Percentiles rank a stretch among this genome's conserved stretches.
These are phyloP conservation scores for Chlorella sp. DNA, from an alignment of 139 green algal species.

Conservation along the genomic window DNA sequence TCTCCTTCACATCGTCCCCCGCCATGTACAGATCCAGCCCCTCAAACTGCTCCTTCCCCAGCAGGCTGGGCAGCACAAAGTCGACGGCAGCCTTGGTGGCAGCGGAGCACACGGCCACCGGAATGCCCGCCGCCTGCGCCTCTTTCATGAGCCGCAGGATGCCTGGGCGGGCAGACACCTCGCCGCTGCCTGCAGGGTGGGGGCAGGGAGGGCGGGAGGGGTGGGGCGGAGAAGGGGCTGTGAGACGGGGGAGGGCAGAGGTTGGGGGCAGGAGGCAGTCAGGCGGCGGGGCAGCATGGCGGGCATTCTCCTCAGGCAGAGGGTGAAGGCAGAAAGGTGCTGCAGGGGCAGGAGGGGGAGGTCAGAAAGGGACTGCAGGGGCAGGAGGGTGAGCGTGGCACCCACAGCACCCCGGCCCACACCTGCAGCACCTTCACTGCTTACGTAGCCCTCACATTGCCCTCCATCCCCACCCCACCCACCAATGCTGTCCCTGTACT, in stretches of 20 bases:
- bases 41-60: conserved; percentile 82
- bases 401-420: no score
- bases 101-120: conserved; percentile 89
- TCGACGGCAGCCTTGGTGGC: conserved; percentile 89
- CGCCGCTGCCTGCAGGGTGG: conserved; percentile 50
- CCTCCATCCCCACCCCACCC: no score
- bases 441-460: no score
- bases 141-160: conserved; percentile 88
- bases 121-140: conserved; percentile 65
- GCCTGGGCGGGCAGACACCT: conserved; percentile 70
- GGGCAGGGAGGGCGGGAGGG: neutral
- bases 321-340: neutral
- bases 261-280: no score
- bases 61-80: conserved; percentile 77
- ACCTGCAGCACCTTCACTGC: no score
- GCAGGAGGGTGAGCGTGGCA: no score
- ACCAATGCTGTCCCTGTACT: no score
- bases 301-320: no score
- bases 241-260: no score
- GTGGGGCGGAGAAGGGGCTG: neutral
- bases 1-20: conserved; percentile 73
- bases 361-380: no score
- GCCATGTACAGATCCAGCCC: conserved; percentile 89
- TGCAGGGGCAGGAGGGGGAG: no score
- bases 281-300: no score